Base-by-base conservation (phyloP, 208 protist species). In the Trypanosoma theileri region DNA sequence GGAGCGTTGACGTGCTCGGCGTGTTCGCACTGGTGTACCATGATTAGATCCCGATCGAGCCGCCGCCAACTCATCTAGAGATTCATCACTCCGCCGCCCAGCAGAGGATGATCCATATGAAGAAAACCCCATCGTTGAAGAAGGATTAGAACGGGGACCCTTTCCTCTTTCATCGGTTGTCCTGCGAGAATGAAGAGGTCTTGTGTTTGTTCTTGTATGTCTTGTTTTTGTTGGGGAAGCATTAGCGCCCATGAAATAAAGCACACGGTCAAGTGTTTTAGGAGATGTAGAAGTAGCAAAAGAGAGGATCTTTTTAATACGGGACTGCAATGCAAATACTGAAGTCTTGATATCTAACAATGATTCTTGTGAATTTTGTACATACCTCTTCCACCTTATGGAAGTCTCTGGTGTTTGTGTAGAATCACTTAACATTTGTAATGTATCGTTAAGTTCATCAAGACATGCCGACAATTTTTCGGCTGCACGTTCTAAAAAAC, bases 401-500 rank as follows among this genome's bases (percentile, higher is more conserved):
- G 44, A 28, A 10, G 16, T 40, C 4, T 46, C 17, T 26, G 40
- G 35, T 8, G 17, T 19, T 35, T 17, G 22, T 17, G 53, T 42
- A n/a, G 48, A 52, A 8, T 51, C 40, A 21, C 42, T 31, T 41
- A 68, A 46, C 16, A 31, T 2, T 3, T n/a, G 16, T 24, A 26
- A 14, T 44, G 40, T 60, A 4, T 48, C 42, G 0, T 53, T 6
- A 40, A 60, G 13, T 21, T 60, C 19, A n/a, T 60, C n/a, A 0
- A 68, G 28, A 44, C 7, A 68, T 7, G 40, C 16, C 35, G 40
- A 13, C n/a, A 72, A 19, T n/a, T 19, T 40, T 21, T 10, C 14
- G 35, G 40, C 12, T 40, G 58, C 66, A 1, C 66, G 58, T 50
- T 72, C 66, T 21, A 72, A 50, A 46, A 72, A 72, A 50, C 22